These are phyloP conservation scores for Fomitopsis pinicola DNA, from an alignment of 1,284 basidiomycete genomes.

Conservation along the genomic window DNA sequence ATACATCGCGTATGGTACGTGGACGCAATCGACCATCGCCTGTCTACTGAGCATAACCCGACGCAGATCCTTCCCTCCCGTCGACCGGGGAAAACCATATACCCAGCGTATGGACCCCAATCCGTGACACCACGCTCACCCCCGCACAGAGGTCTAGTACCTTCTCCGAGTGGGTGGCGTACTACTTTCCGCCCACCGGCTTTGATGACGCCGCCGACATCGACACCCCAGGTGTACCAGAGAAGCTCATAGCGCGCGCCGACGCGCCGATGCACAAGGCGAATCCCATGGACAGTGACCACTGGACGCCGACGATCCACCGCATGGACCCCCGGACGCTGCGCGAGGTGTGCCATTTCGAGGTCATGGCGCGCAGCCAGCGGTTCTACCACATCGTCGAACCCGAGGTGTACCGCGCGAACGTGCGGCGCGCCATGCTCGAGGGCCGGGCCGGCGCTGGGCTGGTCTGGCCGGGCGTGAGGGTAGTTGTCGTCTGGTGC, in stretches of 20 bases:
- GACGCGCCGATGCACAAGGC: conserved; percentile 4
- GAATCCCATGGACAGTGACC: neutral
- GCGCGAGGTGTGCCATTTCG: conserved; percentile 8
- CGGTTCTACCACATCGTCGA: conserved; percentile 6
- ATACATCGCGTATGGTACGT: conserved; percentile 10
- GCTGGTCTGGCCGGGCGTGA: conserved; percentile 12
- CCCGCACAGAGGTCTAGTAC: conserved; percentile 3
- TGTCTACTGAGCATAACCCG: too few relatives aligned
- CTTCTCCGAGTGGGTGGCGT: conserved; percentile 11
- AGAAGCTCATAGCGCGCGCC: neutral
- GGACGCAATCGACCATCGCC: neutral
- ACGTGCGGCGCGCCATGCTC: conserved; percentile 12
- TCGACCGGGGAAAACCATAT: neutral
- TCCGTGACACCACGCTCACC: conserved; percentile 4
- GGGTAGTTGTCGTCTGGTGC: conserved; percentile 14
- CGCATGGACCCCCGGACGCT: conserved; percentile 13
- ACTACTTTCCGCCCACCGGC: conserved; percentile 11
- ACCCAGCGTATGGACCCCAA: neutral
- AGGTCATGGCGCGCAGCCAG: conserved; percentile 11
- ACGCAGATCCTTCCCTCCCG: conserved; percentile 1
- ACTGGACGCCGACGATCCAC: conserved; percentile 10
- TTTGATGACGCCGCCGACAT: conserved; percentile 5
- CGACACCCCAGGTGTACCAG: neutral
- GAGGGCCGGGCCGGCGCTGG: conserved; percentile 7
- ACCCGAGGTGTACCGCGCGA: conserved; percentile 9